Evolutionary conservation across 179 eudicot genomes (phyloP), one percentile per base, ranked within the genome.

Genomic region (Silene coronaria): DNA sequence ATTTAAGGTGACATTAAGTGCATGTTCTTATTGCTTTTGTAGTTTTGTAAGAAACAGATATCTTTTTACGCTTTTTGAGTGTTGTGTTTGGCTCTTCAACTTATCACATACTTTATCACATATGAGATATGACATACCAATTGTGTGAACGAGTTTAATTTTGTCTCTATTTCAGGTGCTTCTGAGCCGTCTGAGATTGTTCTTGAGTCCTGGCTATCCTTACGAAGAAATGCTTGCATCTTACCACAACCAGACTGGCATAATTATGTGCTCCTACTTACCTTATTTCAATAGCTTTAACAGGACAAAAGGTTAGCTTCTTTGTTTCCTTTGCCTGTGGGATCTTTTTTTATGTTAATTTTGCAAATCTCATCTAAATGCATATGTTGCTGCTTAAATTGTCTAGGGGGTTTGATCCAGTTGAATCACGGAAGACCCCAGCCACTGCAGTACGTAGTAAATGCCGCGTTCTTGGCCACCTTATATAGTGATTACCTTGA

Each of bases 401-500:
- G 53, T 83, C 36, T 86, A 94, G 98, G 98, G 63, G 99, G 99
- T 69, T 75, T 92, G 88, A 95, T 95, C 75, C 87, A 92, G 68
- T 83, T 95, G 75, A 95, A 89, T 81, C 95, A 92, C 75, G 99
- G 99, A 77, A 83, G 88, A 64, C 99, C 99, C 42, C 99, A 95
- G 85, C 97, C 97, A 51, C 97, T 95, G 74, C 97, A 95, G 62
- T 95, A 92, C 77, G 94, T 85, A 4, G 99, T 88, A 30, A 95
- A 95, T 86, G 95, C 99, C 46, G 99, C 99, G 28, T 95, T 95
- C 83, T 81, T 95, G 84, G 97, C 99, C 63, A 82, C 96, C 23
- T 78, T 95, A 42, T 95, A 67, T 71, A 85, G 90, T 76, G 99
- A 95, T 84, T 95, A 95, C 78, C 92, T 95, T 73, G 90, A 83